Base-by-base conservation (phyloP, 805 yeast genomes). In the Metschnikowia arizonensis region DNA sequence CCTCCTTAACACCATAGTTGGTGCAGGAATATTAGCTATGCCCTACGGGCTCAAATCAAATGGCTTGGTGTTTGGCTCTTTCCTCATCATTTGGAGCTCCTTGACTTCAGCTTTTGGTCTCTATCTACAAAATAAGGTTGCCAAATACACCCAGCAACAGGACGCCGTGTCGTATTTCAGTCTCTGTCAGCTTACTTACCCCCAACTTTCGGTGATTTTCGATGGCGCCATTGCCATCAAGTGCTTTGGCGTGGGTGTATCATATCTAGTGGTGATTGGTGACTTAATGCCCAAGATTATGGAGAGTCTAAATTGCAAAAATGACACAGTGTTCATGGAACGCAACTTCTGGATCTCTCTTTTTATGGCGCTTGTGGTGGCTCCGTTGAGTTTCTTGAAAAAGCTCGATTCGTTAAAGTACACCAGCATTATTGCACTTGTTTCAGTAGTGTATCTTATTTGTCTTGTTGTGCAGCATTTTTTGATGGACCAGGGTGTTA, bases 21-120 rank as follows among this genome's bases (percentile, higher is more conserved):
- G 95, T 5, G 88, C 93, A 0, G 95, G 95, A 1, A 69, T 85
- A 33, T 71, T 85, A 19, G 88, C 90, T 11, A 78, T 85, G 67
- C 90, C 93, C 0, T 81, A 72, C 49, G 86, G 88, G 1, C 81
- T 83, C 64, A 72, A 74, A 45, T 74, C 83, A 23, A 88, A 85
- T 59, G 88, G 90, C 5, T 58, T 84, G 2, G 45, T 78, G 8
- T 65, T 81, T 21, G 93, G 93, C 2, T 53, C 73, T 0, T 33
- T 70, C 2, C 68, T 86, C 29, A 72, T 84, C 8, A 15, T 82
- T 1, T 45, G 83, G 34, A 88, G 88, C 1, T 88, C 87, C 1
- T 34, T 73, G 4, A 77, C 88, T 0, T 80, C 88, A 11, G 80
- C 82, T 2, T 81, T 73, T 60, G 95, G 95, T 0, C 64, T 86